phyloP scores from a whole-genome alignment of 768 basidiomycete genomes.

The Lactifluus pinguis region DNA sequence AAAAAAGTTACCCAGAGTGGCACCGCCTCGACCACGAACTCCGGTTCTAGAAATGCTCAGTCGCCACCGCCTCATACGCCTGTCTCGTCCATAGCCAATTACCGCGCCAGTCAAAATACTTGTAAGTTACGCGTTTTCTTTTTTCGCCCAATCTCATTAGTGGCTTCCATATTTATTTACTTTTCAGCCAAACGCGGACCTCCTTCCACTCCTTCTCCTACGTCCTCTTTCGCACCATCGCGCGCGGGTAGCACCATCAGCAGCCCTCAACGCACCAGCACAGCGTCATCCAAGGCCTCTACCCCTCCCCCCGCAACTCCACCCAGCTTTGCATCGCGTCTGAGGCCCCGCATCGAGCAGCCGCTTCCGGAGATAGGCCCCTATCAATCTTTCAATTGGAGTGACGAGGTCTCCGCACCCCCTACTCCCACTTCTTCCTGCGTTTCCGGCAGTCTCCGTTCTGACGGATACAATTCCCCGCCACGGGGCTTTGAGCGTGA shows the following conservation, averaged over 20 bases:
- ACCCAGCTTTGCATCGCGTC: neutral
- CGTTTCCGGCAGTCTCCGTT: neutral
- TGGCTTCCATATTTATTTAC: no score
- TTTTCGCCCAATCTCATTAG: neutral
- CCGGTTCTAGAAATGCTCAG: neutral
- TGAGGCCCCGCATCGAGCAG: neutral
- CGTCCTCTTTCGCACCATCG: no score
- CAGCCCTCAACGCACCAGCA: neutral
- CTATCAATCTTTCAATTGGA: slow-evolving; percentile 4
- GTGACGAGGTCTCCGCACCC: neutral
- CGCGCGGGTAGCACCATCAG: no score
- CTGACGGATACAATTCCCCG: neutral
- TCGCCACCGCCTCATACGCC: neutral
- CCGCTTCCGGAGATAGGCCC: neutral
- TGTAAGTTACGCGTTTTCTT: neutral
- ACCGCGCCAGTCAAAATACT: neutral
- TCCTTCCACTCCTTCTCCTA: no score
- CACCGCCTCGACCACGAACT: neutral
- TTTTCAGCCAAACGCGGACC: neutral
- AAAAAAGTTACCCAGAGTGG: neutral
- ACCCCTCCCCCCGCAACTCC: neutral
- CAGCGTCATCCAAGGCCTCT: neutral
- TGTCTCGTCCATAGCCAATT: neutral
- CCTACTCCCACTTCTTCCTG: neutral
- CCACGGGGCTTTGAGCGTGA: neutral